Evolutionary conservation across 192 early-diverging fungal species (phyloP), one percentile per base, ranked within the genome.

Genomic region (Gorgonomyces haynaldii): DNA sequence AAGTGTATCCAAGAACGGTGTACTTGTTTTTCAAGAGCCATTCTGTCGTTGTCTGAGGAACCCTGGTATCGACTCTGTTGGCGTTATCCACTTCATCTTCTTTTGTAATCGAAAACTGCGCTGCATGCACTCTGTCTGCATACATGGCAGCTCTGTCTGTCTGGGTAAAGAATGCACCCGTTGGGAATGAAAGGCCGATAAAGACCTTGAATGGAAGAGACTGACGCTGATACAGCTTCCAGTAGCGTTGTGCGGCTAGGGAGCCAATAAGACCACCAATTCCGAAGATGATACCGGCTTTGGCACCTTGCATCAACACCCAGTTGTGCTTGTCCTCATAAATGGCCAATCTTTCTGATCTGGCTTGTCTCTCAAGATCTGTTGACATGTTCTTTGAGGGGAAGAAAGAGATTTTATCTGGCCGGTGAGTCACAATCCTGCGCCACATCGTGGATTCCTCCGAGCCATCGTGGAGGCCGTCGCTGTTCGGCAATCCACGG

Each of bases 71-170:
- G 34, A 35, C n/a, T 28, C 8, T 46, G 21, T 36, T 36, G 19
- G 29, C 45, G 6, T 4, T 9, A 23, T 21, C 20, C 28, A 52
- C 17, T 9, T 61, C 58, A 42, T 53, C 45, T 10, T 7, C 16
- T 2, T 31, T 49, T 1, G 56, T 47, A 39, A 63, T 47, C 4
- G 50, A 55, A 23, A 60, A 64, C 21, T 54, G 16, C 37, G 43
- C 27, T 0, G 57, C 57, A 23, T 46, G 57, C 28, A 45, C 24
- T 4, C 63, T 45, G 35, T 65, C 63, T 19, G 39, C 45, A 8
- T 35, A 22, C 63, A 61, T 55, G 17, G 63, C 63, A 2, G 50
- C 54, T 15, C 37, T 41, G 37, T 63, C 61, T 30, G 56, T 46
- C 25, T 35, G 30, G 13, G 55, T 57, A 25, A 62, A 62, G 44